Evolutionary conservation across 805 yeast genomes (phyloP).

Genomic region (Geotrichum ghanense): DNA sequence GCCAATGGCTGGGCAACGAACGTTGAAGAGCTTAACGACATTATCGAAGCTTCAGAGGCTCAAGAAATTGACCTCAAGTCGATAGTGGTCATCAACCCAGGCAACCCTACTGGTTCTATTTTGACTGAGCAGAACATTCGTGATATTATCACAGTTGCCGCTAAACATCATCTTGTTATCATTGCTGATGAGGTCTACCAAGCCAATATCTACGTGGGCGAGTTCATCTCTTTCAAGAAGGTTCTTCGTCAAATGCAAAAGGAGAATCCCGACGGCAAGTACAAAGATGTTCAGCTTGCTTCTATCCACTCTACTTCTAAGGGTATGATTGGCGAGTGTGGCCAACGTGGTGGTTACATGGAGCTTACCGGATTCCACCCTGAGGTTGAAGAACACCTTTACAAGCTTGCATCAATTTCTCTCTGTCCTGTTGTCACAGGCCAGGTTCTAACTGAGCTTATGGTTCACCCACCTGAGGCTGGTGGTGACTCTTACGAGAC

Average conservation of each 20-base stretch:
- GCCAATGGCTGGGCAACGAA: constrained; percentile 74
- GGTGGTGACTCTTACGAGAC: constrained; percentile 67
- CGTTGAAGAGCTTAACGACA: constrained; percentile 46
- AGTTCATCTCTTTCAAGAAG: constrained; percentile 76
- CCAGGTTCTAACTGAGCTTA: constrained; percentile 83
- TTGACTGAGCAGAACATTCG: constrained; percentile 54
- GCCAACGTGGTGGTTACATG: constrained; percentile 99
- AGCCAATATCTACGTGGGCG: constrained; percentile 74
- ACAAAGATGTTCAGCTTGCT: constrained; percentile 71
- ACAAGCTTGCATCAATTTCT: constrained; percentile 82
- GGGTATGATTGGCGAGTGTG: constrained; percentile 98
- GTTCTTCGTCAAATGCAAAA: constrained; percentile 56
- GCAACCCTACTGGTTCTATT: constrained; percentile 95
- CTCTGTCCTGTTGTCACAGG: constrained; percentile 93
- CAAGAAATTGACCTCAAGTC: constrained; percentile 59
- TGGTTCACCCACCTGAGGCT: constrained; percentile 79
- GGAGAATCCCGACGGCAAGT: constrained; percentile 40
- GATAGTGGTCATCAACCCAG: constrained; percentile 91
- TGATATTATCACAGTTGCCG: constrained; percentile 67
- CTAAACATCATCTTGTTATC: constrained; percentile 70
- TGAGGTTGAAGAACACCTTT: constrained; percentile 57
- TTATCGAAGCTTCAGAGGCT: constrained; percentile 36
- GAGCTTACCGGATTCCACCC: constrained; percentile 73
- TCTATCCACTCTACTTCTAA: constrained; percentile 96
- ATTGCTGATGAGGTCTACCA: constrained; percentile 98